phyloP scores from a whole-genome alignment of 192 early-diverging fungal species.

The Backusella australiensis region DNA sequence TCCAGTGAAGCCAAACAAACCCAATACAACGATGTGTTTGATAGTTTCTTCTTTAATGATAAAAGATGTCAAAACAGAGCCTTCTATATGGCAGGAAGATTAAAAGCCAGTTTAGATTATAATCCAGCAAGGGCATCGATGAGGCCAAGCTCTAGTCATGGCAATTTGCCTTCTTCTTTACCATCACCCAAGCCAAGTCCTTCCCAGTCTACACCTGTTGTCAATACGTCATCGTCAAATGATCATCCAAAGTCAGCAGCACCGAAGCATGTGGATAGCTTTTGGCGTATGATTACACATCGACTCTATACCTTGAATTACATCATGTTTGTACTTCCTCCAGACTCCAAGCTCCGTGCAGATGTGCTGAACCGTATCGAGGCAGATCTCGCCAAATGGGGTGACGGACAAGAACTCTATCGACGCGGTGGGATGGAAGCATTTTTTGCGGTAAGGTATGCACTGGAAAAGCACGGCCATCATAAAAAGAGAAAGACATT shows the following conservation, averaged over 20 bases:
- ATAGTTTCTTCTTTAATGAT: conserved; percentile 36
- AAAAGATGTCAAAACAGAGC: conserved; percentile 37
- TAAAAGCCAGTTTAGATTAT: conserved; percentile 22
- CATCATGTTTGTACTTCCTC: conserved; percentile 26
- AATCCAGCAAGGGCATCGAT: not conserved
- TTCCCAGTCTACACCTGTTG: not conserved
- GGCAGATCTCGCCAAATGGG: not conserved
- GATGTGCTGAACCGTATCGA: conserved; percentile 5
- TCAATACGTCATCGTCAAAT: not conserved
- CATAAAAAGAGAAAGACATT: conserved; percentile 1
- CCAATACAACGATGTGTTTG: conserved; percentile 30
- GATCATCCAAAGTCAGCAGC: not conserved
- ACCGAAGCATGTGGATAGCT: conserved; percentile 9
- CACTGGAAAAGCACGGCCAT: not conserved
- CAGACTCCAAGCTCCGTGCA: not conserved
- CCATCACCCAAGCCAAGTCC: not conserved
- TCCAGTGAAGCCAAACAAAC: conserved; percentile 15
- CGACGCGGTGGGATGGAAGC: conserved; percentile 25
- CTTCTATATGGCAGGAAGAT: conserved; percentile 30
- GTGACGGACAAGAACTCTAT: conserved; percentile 4
- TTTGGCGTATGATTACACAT: conserved; percentile 21
- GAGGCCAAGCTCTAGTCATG: conserved; percentile 4
- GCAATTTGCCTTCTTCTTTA: not conserved
- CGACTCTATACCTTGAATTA: conserved; percentile 35
- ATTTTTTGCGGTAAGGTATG: conserved; percentile 27